A percentile compares a stretch with the other conserved stretches of the same genome.
Conservation (phyloP, 2,329 filamentous ascomycete genomes). For the Botryotinia globosa region DNA sequence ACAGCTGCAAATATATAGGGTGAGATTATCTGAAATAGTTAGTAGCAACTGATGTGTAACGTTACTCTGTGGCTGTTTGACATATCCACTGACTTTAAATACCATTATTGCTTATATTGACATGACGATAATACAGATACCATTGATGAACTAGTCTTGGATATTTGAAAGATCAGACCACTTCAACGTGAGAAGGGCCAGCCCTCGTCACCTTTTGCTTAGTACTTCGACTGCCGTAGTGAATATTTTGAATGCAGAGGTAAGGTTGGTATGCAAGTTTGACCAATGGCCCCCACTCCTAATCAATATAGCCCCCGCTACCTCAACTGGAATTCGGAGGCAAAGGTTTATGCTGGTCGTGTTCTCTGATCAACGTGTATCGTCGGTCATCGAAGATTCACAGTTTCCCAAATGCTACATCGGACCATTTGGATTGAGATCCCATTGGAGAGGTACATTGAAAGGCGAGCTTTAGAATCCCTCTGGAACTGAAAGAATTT, state of each 20-base stretch:
- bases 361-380: background rate
- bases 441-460: background rate
- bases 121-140: background rate
- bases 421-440: background rate
- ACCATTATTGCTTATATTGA: background rate
- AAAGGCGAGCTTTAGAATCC: constrained; percentile 4
- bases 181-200: background rate
- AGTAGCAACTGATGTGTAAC: constrained; percentile 1
- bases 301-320: background rate
- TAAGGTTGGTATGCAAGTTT: background rate
- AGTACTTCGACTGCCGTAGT: background rate
- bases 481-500: constrained; percentile 1
- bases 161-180: constrained; percentile 7
- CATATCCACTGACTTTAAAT: background rate
- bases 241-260: background rate
- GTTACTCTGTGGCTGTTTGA: constrained; percentile 6
- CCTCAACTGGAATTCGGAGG: background rate
- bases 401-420: background rate
- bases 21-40: background rate
- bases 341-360: background rate
- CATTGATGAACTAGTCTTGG: background rate
- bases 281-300: constrained; percentile 8
- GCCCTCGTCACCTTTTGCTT: background rate
- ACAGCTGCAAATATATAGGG: background rate
- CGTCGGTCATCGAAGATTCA: background rate